Evolutionary conservation across 495 filamentous ascomycete genomes (phyloP), one percentile per base, ranked within the genome.

Genomic region (Penicillium desertorum): DNA sequence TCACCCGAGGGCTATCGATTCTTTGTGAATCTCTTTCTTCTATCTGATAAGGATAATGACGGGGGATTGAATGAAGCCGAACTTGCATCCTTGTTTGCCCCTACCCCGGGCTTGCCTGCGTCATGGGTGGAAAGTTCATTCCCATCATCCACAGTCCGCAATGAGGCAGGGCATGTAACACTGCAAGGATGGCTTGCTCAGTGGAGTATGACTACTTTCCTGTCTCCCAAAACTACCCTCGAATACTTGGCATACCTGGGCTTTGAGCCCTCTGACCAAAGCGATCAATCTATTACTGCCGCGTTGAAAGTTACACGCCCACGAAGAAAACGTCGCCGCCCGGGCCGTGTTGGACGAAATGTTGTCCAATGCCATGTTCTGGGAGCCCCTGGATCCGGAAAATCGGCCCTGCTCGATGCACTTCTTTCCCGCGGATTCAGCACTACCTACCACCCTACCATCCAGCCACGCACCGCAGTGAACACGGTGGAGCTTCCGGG

Each of bases 171-270:
- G 2, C 83, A 97, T 71, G 92, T 98, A 60, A 98, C 94, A 4
- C 81, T 98, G 2, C 94, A 98, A 71, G 94, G 94, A 5, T 98
- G 94, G 94, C 82, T 98, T 17, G 95, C 94, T 5, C 94, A 98
- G 61, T 98, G 94, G 94, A 96, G 91, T 71, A 98, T 98, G 94
- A 98, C 95, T 0, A 98, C 94, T 2, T 98, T 98, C 64, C 83
- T 92, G 48, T 91, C 94, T 30, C 93, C 95, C 16, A 93, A 91
- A 67, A 98, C 91, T 0, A 98, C 94, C 0, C 76, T 98, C 2
- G 90, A 93, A 59, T 98, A 98, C 66, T 82, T 98, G 10, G 95
- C 94, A 7, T 98, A 96, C 64, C 83, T 98, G 2, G 94, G 94
- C 10, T 98, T 96, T 66, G 82, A 85, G 43, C 83, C 86, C 14